Evolutionary conservation across 2,329 filamentous ascomycete species (phyloP).

Genomic region (Curvularia verruculosa): DNA sequence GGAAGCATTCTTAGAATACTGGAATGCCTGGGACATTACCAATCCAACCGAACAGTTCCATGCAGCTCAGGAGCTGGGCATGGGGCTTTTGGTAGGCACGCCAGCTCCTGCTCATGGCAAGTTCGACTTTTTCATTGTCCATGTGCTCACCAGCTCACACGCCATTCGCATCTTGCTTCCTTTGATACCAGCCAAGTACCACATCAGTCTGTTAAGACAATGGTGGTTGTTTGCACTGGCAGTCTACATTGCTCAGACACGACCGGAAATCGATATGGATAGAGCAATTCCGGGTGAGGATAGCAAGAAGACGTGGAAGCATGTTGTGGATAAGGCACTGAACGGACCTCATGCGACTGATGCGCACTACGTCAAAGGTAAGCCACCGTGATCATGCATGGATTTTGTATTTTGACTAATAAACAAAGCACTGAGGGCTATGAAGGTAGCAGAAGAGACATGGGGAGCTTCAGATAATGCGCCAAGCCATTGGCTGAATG

Average conservation of each 20-base stretch:
- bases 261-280: slow-evolving; percentile 74
- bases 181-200: slow-evolving; percentile 72
- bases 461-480: slow-evolving; percentile 67
- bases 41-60: slow-evolving; percentile 77
- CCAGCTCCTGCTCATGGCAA: slow-evolving; percentile 48
- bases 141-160: slow-evolving; percentile 79
- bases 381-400: not conserved
- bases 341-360: slow-evolving; percentile 72
- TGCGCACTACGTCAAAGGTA: slow-evolving; percentile 84
- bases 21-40: slow-evolving; percentile 79
- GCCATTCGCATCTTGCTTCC: slow-evolving; percentile 87
- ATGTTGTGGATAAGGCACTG: slow-evolving; percentile 74
- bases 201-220: slow-evolving; percentile 75
- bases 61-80: slow-evolving; percentile 66
- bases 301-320: slow-evolving; percentile 74
- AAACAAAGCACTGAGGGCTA: slow-evolving; percentile 67
- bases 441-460: slow-evolving; percentile 74
- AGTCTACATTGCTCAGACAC: slow-evolving; percentile 75
- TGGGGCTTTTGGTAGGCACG: slow-evolving; percentile 64
- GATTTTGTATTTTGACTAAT: slow-evolving; percentile 14
- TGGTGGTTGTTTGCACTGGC: slow-evolving; percentile 88
- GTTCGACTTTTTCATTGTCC: slow-evolving; percentile 84
- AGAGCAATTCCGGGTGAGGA: slow-evolving; percentile 64
- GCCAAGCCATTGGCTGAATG: slow-evolving; percentile 68
- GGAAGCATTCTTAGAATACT: slow-evolving; percentile 78